These are phyloP conservation scores for Phascolomyces articulosus DNA, from an alignment of 371 early-diverging fungal genomes.

Conservation along the genomic window DNA sequence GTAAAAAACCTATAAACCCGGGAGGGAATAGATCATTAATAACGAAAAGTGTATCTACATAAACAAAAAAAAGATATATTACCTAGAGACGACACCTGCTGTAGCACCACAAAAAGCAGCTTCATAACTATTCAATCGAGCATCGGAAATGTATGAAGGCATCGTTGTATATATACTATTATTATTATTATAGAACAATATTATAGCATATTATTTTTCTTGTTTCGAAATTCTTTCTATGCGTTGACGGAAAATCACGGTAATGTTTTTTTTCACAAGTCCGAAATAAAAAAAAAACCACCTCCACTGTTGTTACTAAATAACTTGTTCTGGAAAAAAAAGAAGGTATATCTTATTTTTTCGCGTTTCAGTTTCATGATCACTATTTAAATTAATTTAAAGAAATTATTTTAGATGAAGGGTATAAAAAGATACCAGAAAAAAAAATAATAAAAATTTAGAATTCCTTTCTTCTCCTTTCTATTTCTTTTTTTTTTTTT, in stretches of 20 bases:
- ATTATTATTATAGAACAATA: background rate
- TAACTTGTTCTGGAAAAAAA: no score
- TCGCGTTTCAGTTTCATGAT: no score
- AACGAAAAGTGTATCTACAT: background rate
- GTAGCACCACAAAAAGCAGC: slow-evolving; percentile 70
- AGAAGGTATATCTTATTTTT: background rate
- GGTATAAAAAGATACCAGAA: no score
- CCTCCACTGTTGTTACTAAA: no score
- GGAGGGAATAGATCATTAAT: background rate
- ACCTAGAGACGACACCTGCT: slow-evolving; percentile 72
- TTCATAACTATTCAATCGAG: slow-evolving; percentile 55
- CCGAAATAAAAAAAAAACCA: background rate
- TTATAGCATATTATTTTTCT: no score
- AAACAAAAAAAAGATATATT: background rate
- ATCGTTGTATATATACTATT: slow-evolving; percentile 13
- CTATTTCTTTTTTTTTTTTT: no score
- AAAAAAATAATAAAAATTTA: no score
- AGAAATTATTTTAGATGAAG: no score
- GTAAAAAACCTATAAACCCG: slow-evolving; percentile 56
- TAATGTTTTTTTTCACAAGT: background rate
- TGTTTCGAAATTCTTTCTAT: no score
- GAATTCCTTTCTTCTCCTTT: no score
- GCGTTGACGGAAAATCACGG: no score
- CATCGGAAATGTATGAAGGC: slow-evolving; percentile 50
- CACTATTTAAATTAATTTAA: no score